These are phyloP conservation scores for Fusarium foetens DNA, from an alignment of 2,329 filamentous ascomycete species.

Conservation along the genomic window DNA sequence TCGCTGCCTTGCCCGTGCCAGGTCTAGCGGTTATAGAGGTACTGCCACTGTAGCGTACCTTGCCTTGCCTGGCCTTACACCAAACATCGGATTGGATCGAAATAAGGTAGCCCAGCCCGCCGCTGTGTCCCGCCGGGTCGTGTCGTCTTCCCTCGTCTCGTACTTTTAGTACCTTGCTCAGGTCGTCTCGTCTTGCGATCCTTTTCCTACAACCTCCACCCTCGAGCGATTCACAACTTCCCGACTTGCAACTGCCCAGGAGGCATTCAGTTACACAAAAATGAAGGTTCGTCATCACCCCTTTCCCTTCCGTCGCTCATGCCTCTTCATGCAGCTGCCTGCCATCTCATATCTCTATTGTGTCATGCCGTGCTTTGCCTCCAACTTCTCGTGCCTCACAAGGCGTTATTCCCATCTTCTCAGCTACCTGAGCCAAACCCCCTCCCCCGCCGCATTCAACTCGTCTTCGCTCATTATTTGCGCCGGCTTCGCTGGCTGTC, in stretches of 20 bases:
- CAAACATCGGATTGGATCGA: constrained; percentile 36
- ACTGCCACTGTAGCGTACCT: background rate
- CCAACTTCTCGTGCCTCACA: constrained; percentile 15
- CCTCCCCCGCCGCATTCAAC: constrained; percentile 29
- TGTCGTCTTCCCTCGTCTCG: constrained; percentile 21
- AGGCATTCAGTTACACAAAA: constrained; percentile 48
- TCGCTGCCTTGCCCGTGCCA: constrained; percentile 15
- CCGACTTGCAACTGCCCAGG: constrained; percentile 44
- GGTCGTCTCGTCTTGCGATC: constrained; percentile 36
- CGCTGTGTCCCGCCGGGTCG: constrained; percentile 21
- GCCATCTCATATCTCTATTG: constrained; percentile 1
- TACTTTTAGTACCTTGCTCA: constrained; percentile 13
- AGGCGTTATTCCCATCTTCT: constrained; percentile 13
- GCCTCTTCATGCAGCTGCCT: constrained; percentile 11
- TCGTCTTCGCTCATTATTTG: constrained; percentile 18
- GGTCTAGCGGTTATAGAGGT: constrained; percentile 24
- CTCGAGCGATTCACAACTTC: constrained; percentile 40
- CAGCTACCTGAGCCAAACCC: constrained; percentile 11
- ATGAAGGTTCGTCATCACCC: constrained; percentile 51
- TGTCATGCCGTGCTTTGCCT: constrained; percentile 15
- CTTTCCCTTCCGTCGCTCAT: constrained; percentile 29
- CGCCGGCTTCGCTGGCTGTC: constrained; percentile 21
- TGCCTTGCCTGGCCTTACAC: constrained; percentile 1
- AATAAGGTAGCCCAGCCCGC: constrained; percentile 38
- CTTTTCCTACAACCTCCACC: constrained; percentile 36